phyloP scores from a whole-genome alignment of 2,329 filamentous ascomycete species.

The Malbranchea zuffiana region DNA sequence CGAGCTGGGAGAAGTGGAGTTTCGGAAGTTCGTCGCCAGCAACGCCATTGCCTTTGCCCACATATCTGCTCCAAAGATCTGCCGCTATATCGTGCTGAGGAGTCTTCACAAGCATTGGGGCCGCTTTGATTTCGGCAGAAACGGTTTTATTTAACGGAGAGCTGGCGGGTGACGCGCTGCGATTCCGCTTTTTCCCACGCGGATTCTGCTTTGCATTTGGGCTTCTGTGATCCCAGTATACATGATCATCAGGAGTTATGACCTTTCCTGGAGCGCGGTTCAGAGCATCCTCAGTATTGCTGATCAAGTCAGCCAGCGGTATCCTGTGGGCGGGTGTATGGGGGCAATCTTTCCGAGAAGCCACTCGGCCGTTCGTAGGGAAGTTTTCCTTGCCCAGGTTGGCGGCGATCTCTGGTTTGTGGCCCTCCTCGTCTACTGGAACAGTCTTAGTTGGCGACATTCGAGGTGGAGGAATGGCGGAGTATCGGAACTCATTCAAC shows the following conservation, averaged over 20 bases:
- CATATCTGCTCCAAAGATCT: constrained; percentile 68
- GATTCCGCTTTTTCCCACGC: constrained; percentile 54
- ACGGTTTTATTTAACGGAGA: constrained; percentile 47
- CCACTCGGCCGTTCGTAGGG: constrained; percentile 15
- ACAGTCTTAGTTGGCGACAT: constrained; percentile 4
- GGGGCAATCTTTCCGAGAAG: constrained; percentile 33
- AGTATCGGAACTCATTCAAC: constrained; percentile 27
- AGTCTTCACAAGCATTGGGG: constrained; percentile 51
- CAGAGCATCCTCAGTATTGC: constrained; percentile 46
- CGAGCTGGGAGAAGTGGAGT: constrained; percentile 52
- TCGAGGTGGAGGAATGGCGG: not conserved
- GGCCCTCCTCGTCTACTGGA: not conserved
- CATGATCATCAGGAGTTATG: constrained; percentile 50
- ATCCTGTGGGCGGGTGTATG: constrained; percentile 50
- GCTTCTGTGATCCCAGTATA: constrained; percentile 46
- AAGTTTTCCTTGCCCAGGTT: constrained; percentile 8
- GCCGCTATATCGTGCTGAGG: constrained; percentile 60
- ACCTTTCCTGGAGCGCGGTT: constrained; percentile 38
- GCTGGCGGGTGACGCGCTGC: constrained; percentile 61
- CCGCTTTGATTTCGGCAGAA: constrained; percentile 47
- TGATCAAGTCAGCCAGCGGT: constrained; percentile 50
- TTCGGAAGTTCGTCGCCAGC: constrained; percentile 40
- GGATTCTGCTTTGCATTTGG: constrained; percentile 37
- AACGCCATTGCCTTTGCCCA: constrained; percentile 41
- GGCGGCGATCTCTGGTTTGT: not conserved